These are phyloP conservation scores for Acanthamoeba lenticulata DNA, from an alignment of 208 protist genomes.

Conservation along the genomic window DNA sequence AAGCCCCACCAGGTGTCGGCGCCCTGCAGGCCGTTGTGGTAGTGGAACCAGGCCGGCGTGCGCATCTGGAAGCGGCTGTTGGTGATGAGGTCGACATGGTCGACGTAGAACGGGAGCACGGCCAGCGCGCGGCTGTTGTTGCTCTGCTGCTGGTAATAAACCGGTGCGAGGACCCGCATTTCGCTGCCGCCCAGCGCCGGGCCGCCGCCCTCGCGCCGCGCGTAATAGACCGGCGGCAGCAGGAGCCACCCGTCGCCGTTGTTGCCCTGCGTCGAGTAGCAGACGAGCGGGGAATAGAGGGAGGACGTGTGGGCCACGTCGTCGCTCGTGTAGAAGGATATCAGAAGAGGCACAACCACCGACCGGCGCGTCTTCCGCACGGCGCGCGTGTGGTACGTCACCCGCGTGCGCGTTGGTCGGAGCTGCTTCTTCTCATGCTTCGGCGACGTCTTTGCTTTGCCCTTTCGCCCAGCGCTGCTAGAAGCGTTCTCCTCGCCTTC, in stretches of 20 bases:
- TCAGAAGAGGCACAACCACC: background rate
- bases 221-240: background rate
- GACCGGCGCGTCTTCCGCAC: background rate
- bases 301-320: background rate
- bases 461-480: too few species aligned
- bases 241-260: background rate
- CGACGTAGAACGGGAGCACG: constrained; percentile 16
- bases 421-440: background rate
- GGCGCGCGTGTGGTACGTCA: background rate
- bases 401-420: background rate
- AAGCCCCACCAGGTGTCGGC: background rate
- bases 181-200: background rate
- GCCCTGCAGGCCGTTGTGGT: background rate
- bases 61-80: constrained; percentile 30
- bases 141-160: background rate
- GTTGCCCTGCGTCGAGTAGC: background rate
- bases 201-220: background rate
- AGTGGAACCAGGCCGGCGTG: background rate
- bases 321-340: background rate
- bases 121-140: background rate
- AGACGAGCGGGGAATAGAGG: background rate
- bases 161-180: background rate
- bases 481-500: too few species aligned
- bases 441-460: background rate
- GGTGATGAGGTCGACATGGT: background rate